Evolutionary conservation across 257 asterid species (phyloP).

Genomic region (Primulina eburnea): DNA sequence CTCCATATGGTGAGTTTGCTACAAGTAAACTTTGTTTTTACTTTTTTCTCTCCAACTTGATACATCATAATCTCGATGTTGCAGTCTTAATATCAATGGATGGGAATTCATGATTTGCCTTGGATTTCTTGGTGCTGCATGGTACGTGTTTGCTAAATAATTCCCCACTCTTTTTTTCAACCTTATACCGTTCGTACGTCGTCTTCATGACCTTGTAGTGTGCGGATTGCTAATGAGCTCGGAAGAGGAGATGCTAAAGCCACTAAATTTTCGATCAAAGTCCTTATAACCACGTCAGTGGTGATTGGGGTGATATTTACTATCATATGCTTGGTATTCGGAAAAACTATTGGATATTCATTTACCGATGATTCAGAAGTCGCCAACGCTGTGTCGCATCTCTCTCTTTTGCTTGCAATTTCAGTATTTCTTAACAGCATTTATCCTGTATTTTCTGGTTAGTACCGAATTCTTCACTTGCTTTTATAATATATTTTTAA

Average conservation of each 20-base stretch:
- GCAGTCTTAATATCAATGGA: conserved; percentile 58
- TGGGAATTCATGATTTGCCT: conserved; percentile 65
- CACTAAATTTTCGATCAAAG: conserved; percentile 42
- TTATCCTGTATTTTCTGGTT: conserved; percentile 67
- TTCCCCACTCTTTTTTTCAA: neutral
- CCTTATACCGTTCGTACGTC: too few species aligned
- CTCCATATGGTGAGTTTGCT: conserved; percentile 32
- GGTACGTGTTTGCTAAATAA: conserved; percentile 27
- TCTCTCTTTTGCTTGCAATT: conserved; percentile 42
- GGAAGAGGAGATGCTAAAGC: conserved; percentile 71
- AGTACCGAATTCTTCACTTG: conserved; percentile 1
- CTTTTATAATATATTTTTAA: neutral
- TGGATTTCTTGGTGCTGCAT: conserved; percentile 61
- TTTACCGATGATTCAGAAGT: conserved; percentile 45
- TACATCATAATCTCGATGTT: neutral
- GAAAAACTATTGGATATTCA: conserved; percentile 48
- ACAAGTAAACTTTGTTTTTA: neutral
- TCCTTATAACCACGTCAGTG: conserved; percentile 39
- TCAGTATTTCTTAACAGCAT: conserved; percentile 58
- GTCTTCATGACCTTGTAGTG: conserved; percentile 28
- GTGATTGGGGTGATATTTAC: conserved; percentile 48
- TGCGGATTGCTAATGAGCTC: conserved; percentile 67
- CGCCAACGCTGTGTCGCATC: conserved; percentile 39
- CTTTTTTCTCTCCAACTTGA: neutral
- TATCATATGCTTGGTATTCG: conserved; percentile 36